phyloP scores from a whole-genome alignment of 345 rosid genomes.

The Linum trigynum region DNA sequence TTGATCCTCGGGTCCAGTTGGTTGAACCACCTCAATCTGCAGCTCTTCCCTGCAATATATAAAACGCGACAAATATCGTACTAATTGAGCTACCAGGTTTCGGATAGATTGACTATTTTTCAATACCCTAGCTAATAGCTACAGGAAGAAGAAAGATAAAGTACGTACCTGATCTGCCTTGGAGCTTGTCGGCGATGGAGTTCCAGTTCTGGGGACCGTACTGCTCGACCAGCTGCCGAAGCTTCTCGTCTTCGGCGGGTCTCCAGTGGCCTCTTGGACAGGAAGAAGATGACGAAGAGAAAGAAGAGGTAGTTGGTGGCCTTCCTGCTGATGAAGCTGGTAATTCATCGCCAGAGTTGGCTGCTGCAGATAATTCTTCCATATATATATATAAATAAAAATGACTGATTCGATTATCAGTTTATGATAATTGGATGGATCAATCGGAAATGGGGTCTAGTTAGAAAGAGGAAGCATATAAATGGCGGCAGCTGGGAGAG shows the following conservation, averaged over 20 bases:
- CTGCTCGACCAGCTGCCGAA: constrained; percentile 48
- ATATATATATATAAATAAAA: no score
- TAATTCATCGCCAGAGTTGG: constrained; percentile 9
- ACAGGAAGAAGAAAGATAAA: neutral
- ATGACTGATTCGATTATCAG: no score
- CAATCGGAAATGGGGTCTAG: constrained; percentile 5
- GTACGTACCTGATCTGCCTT: constrained; percentile 58
- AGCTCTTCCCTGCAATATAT: constrained; percentile 57
- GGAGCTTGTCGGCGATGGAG: constrained; percentile 59
- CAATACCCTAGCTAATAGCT: neutral
- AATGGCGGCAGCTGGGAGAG: constrained; percentile 17
- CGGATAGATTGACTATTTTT: neutral
- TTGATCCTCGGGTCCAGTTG: constrained; percentile 90
- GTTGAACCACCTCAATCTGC: constrained; percentile 95
- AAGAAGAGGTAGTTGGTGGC: neutral
- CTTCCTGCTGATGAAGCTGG: no score
- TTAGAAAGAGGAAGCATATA: no score
- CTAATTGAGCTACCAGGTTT: no score
- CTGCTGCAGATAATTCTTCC: neutral
- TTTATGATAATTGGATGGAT: neutral
- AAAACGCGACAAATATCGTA: neutral
- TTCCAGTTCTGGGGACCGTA: constrained; percentile 72
- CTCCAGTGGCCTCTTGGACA: constrained; percentile 72
- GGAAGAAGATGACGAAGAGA: neutral
- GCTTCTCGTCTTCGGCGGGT: constrained; percentile 64